Base-by-base conservation (phyloP, 2,329 filamentous ascomycete species). In the Claviceps spartinae region DNA sequence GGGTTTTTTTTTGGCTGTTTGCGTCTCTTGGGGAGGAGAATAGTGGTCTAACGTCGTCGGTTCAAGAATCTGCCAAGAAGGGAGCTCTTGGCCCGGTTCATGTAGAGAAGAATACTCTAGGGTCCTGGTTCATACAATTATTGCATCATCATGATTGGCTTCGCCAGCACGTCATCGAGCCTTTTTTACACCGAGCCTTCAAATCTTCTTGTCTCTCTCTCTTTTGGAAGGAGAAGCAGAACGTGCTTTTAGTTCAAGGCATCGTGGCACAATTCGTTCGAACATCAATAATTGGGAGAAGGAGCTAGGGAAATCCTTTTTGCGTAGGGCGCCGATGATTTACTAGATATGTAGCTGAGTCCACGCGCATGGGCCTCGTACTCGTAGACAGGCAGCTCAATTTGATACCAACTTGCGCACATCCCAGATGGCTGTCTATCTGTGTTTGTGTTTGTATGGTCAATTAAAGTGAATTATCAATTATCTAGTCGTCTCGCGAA, bases 61-160 rank as follows among this genome's bases (percentile, higher is more conserved):
- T 66, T 64, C 60, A 63, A 63, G 61, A 61, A 61, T 64, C 57
- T 64, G n/a, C n/a, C 24, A 16, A 24, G 36, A 40, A 61, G 62
- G 62, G 63, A 65, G 60, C 59, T 61, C 60, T 65, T 65, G 62
- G 55, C 57, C 60, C 57, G 61, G 62, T 61, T 62, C 61, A 62
- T 60, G 65, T 64, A 58, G 62, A 50, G 59, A 60, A 48, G 60
- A 60, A 66, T 66, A 65, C 65, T 67, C 64, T 68, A 67, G 41
- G 65, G 60, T 68, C 65, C 66, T 67, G 64, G 64, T 66, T 62
- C 43, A 45, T 30, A 64, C 69, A 26, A 63, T 64, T 68, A 65
- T 66, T 66, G 66, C 67, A 69, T 69, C 63, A 68, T 68, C 61
- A 68, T 45, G 43, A 24, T 59, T 63, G 61, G 58, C 63, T 61